Base-by-base conservation (phyloP, 140 eudicot genomes). In the Artemisia princeps region DNA sequence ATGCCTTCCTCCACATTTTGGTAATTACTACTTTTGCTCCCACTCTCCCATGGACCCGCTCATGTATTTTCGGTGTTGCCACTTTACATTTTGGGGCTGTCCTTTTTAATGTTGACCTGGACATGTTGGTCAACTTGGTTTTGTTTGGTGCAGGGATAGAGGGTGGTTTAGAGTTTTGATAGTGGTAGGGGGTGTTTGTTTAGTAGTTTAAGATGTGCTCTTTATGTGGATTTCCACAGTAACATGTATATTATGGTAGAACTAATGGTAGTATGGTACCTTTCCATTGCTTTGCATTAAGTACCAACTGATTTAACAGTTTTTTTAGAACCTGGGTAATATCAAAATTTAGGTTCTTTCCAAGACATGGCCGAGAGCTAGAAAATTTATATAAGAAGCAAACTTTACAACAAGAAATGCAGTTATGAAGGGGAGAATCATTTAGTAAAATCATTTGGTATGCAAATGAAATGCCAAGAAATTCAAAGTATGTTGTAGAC, bases 11-110 rank as follows among this genome's bases (percentile, higher is more conserved):
- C 53, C 52, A 22, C 52, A 60, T 49, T 62, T 51, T 45, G 65
- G 64, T 70, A 20, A 51, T 76, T 48, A 30, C 62, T 44, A 53
- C 55, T 63, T 63, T 69, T 75, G 66, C 48, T 49, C 75, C 53
- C 60, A 26, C 42, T 42, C 53, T 44, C 42, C 37, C 51, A 64
- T 57, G 3, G 28, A 55, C 44, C 14, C 0, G n/a, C 12, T 11
- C 22, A 10, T 20, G 0, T 14, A 8, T 3, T 6, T 28, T 51
- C 49, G 3, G 51, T 28, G 1, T 54, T 60, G 54, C 30, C 46
- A 57, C 78, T 65, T 64, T 57, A 26, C 56, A 2, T 8, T 59
- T 56, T 74, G 59, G 52, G 59, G 74, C 62, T 72, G 66, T 53
- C 63, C 8, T 37, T 42, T 24, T 54, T 60, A 52, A 52, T 3